Evolutionary conservation across 75 land plant genomes (phyloP), one percentile per base, ranked within the genome.

Genomic region (Adiantum capillusveneris): DNA sequence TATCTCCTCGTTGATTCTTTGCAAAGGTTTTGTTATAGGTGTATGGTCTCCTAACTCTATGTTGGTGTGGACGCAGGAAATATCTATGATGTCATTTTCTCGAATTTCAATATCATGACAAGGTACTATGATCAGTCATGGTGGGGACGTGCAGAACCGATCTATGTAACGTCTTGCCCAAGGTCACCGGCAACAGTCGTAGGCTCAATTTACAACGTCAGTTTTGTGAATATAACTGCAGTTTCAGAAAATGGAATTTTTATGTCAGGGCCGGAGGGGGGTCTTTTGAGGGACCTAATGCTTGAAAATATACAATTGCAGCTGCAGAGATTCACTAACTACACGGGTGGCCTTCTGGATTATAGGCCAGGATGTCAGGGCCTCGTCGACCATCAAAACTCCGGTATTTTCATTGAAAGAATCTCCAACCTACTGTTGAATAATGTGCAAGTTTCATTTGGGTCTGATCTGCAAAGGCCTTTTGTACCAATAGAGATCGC

Each of bases 141-240:
- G 97, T 87, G 97, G 97, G 97, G 97, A 30, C 65, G 94, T 39
- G 97, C 89, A 0, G 93, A 91, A 67, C 93, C 97, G 0, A 84
- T 91, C 34, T 91, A 91, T 51, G 56, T 91, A 9, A 91, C 89
- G 1, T 76, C 86, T 7, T 91, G 97, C 61, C 81, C 85, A 12
- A 53, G 93, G n/a, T 51, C 77, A 25, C 31, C 70, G 0, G 44
- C 44, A 6, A 77, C 97, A 12, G 57, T 31, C 30, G 59, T 72
- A 6, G 97, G 97, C 2, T 75, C 82, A 18, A 81, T 88, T 54
- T 66, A 67, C 26, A 69, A 84, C 31, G 43, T 91, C 22, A 63
- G 24, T 25, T 91, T 84, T 43, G 42, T 70, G 31, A 91, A 91
- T 67, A 88, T 91, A 20, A 75, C 81, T 0, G 63, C 82, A 26